Evolutionary conservation across 257 asterid species (phyloP).

Genomic region (Nicotiana noctiflora): DNA sequence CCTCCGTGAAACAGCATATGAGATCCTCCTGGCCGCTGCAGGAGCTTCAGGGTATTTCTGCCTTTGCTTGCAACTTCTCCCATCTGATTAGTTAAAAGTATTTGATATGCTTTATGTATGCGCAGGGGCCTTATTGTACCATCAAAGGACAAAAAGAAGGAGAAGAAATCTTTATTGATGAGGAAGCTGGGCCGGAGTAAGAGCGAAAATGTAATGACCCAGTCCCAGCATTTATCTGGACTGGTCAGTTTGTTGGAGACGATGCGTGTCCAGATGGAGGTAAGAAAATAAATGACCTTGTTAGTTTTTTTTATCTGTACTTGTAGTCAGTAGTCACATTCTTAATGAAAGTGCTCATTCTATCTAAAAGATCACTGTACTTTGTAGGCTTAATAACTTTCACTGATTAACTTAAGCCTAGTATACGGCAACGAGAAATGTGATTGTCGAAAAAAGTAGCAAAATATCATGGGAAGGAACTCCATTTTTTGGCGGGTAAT

Average conservation of each 20-base stretch:
- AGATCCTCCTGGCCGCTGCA: conserved; percentile 91
- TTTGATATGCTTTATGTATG: conserved; percentile 21
- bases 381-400: too few species aligned
- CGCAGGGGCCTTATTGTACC: conserved; percentile 93
- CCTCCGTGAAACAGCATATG: conserved; percentile 94
- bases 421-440: too few species aligned
- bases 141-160: conserved; percentile 83
- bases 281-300: conserved; percentile 9
- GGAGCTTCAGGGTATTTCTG: conserved; percentile 92
- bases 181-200: conserved; percentile 84
- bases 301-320: not conserved
- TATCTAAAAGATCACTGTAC: too few species aligned
- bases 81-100: conserved; percentile 6
- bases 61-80: conserved; percentile 8
- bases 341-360: not conserved
- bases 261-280: conserved; percentile 99
- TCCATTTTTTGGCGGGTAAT: too few species aligned
- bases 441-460: too few species aligned
- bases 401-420: too few species aligned
- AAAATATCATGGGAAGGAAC: too few species aligned
- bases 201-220: conserved; percentile 48
- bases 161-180: conserved; percentile 68
- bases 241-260: conserved; percentile 88
- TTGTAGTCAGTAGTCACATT: not conserved
- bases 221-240: conserved; percentile 64